phyloP scores from a whole-genome alignment of 805 yeast genomes.

The Wickerhamomyces alni region DNA sequence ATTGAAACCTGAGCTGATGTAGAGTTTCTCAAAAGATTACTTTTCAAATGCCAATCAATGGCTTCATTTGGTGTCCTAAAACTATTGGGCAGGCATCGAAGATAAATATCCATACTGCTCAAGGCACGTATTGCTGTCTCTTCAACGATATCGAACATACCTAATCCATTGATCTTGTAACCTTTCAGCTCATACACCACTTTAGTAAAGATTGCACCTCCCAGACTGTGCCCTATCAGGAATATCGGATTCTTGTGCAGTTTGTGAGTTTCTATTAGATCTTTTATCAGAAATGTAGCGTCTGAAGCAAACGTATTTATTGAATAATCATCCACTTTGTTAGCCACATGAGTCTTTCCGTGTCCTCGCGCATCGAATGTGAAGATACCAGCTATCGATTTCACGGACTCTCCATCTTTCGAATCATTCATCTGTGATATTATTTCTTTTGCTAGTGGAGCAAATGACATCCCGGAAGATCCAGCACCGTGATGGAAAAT shows the following conservation, averaged over 20 bases:
- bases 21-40: slow-evolving; percentile 43
- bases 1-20: slow-evolving; percentile 72
- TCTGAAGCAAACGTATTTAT: slow-evolving; percentile 54
- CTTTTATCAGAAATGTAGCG: slow-evolving; percentile 39
- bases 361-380: slow-evolving; percentile 85
- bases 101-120: slow-evolving; percentile 57
- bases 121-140: slow-evolving; percentile 80
- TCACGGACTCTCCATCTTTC: slow-evolving; percentile 15
- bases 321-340: slow-evolving; percentile 31
- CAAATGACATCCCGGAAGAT: slow-evolving; percentile 76
- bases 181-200: slow-evolving; percentile 28
- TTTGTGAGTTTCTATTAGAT: slow-evolving; percentile 26
- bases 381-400: slow-evolving; percentile 53
- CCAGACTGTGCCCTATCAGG: slow-evolving; percentile 85
- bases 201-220: slow-evolving; percentile 77
- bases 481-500: slow-evolving; percentile 95
- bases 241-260: slow-evolving; percentile 32
- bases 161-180: slow-evolving; percentile 52
- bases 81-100: slow-evolving; percentile 54
- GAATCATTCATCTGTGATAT: slow-evolving; percentile 16
- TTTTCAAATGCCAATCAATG: slow-evolving; percentile 73
- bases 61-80: slow-evolving; percentile 55
- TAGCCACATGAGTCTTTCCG: slow-evolving; percentile 41
- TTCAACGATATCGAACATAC: slow-evolving; percentile 88
- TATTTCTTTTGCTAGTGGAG: slow-evolving; percentile 38